These are phyloP conservation scores for Naganishia vaughanmartiniae DNA, from an alignment of 768 basidiomycete genomes.

Conservation along the genomic window DNA sequence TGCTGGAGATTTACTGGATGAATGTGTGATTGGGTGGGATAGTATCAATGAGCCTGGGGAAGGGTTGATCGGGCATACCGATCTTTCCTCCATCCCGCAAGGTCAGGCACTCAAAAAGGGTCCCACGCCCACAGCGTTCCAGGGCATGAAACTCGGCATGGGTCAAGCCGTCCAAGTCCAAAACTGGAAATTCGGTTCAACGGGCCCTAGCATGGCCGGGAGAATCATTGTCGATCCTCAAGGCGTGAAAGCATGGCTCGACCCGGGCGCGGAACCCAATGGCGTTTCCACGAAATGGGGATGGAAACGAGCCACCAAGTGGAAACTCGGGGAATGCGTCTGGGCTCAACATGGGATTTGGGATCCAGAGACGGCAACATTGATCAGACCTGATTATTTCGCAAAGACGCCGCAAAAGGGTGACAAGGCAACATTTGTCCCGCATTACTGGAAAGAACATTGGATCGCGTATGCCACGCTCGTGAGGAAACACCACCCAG, in stretches of 20 bases:
- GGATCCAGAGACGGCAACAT: slow-evolving; percentile 66
- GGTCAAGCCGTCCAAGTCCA: slow-evolving; percentile 73
- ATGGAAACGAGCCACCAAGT: slow-evolving; percentile 67
- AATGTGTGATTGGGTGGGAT: slow-evolving; percentile 95
- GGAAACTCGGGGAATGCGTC: slow-evolving; percentile 54
- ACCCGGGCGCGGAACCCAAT: slow-evolving; percentile 54
- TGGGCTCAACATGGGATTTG: slow-evolving; percentile 91
- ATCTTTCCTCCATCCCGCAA: slow-evolving; percentile 64
- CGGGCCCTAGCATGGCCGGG: slow-evolving; percentile 74
- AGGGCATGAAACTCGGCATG: slow-evolving; percentile 82
- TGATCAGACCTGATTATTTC: slow-evolving; percentile 78
- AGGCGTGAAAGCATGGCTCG: slow-evolving; percentile 74
- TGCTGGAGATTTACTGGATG: slow-evolving; percentile 68
- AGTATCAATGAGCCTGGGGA: slow-evolving; percentile 91
- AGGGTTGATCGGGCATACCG: slow-evolving; percentile 69
- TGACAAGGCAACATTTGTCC: slow-evolving; percentile 62
- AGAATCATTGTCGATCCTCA: slow-evolving; percentile 79
- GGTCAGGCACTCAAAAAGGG: slow-evolving; percentile 67
- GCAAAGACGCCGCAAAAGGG: slow-evolving; percentile 44
- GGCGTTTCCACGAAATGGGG: slow-evolving; percentile 66
- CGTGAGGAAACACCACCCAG: slow-evolving; percentile 63
- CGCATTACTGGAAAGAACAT: slow-evolving; percentile 69
- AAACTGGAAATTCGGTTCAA: slow-evolving; percentile 71
- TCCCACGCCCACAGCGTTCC: slow-evolving; percentile 76
- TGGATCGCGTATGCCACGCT: slow-evolving; percentile 48